Evolutionary conservation across 805 yeast species (phyloP), one percentile per base, ranked within the genome.

Genomic region (Starmerella riodocensis): DNA sequence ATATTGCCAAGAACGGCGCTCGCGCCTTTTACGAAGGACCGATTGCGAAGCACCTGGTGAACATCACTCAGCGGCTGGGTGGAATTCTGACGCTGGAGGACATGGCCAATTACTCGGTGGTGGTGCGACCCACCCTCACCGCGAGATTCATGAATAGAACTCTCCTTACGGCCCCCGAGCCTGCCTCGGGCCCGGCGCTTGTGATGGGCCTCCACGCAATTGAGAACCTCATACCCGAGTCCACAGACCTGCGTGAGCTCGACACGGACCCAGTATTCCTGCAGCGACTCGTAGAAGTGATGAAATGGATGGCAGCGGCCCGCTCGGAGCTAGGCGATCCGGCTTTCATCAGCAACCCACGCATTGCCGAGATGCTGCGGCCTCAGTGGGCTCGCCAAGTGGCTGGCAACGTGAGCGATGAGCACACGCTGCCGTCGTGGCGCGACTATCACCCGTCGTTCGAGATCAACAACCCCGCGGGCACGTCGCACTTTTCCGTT

Each of bases 221-320:
- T 61, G 69, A 74, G 45, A 52, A 59, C 13, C 66, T 66, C 47
- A 62, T 63, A 3, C 58, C 57, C 22, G 35, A 18, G 18, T 5
- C 5, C 9, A 44, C 60, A 3, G 54, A 57, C 14, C 25, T 21
- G 3, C 19, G 23, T 12, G 34, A 26, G 2, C 62, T 58, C 31
- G 81, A 75, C 46, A 65, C 68, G 52, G 54, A 55, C 20, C 65
- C 67, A 7, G 42, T 69, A 11, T 66, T 71, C 12, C 63, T 75
- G 2, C 96, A 82, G 52, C 66, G 81, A 40, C 54, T 84, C 6
- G 63, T 84, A 9, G 98, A 88, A 59, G 63, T 80, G 3, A 83
- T 88, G 93, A 88, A 88, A 59, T 88, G 95, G 94, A 70, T 84
- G 71, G 82, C 86, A 0, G 70, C 88, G 11, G 88, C 78, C 0